Conservation (phyloP, 257 asterid species). For the Nicotiana undulata region DNA sequence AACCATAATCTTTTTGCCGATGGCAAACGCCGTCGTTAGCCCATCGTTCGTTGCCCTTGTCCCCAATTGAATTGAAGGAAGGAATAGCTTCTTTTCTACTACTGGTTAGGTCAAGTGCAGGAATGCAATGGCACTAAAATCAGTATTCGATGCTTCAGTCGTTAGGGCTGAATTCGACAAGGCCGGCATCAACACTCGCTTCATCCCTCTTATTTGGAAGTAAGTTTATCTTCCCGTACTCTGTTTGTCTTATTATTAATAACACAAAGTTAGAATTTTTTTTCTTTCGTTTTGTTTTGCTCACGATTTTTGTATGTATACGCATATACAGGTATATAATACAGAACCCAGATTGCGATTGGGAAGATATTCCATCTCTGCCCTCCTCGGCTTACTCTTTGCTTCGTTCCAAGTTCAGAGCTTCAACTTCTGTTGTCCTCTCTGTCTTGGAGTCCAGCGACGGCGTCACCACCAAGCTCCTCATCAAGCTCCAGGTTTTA, state of each 20-base stretch:
- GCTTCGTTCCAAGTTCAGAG: slow-evolving; percentile 64
- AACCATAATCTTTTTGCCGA: neutral
- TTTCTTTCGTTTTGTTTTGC: neutral
- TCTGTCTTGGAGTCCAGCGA: slow-evolving; percentile 65
- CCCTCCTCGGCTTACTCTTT: slow-evolving; percentile 69
- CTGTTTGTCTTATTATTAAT: neutral
- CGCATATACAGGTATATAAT: slow-evolving; percentile 24
- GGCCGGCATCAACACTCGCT: slow-evolving; percentile 55
- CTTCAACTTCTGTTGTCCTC: slow-evolving; percentile 59
- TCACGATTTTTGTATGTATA: neutral
- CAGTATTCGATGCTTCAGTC: slow-evolving; percentile 66
- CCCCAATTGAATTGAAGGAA: neutral
- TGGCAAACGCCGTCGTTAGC: neutral
- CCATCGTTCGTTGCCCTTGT: neutral
- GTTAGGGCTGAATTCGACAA: slow-evolving; percentile 59
- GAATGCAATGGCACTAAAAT: slow-evolving; percentile 44
- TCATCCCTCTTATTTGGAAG: slow-evolving; percentile 89
- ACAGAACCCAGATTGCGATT: slow-evolving; percentile 61
- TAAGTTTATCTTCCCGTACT: slow-evolving; percentile 14
- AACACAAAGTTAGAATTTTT: too few relatives aligned
- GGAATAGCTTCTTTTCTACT: neutral
- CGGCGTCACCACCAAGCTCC: slow-evolving; percentile 87
- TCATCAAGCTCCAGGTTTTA: slow-evolving; percentile 68
- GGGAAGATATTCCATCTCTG: slow-evolving; percentile 83
- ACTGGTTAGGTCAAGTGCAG: neutral